Evolutionary conservation across 1,284 basidiomycete genomes (phyloP), one percentile per base, ranked within the genome.

Genomic region (Ceratobasidium sp.): DNA sequence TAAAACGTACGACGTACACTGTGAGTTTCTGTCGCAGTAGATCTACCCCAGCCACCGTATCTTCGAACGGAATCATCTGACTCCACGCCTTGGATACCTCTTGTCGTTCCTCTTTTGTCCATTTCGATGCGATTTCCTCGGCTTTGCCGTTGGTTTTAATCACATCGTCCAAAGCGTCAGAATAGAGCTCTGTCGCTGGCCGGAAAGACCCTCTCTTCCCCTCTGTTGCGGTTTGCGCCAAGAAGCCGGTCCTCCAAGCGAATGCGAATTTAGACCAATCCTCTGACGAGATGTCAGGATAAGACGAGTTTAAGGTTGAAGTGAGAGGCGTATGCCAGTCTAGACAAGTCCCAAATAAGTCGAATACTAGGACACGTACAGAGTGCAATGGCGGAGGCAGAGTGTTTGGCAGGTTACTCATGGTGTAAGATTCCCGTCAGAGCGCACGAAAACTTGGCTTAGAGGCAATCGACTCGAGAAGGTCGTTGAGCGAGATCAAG

Each of bases 271-370:
- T 4, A 20, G 48, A 23, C 75, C 57, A 80, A 38, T 76, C 69
- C 15, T 70, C 56, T 26, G 15, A 46, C 4, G 44, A 71, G 42
- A 56, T 73, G 54, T 71, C 15, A 50, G 57, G 46, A 71, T 62
- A 57, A 78, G 76, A 59, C 70, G 67, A 46, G 50, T 62, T 64
- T 10, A 80, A 67, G 20, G 71, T 64, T 44, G 76, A 42, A 42
- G 50, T 44, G 23, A 81, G 71, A 40, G 80, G 78, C 1, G 76
- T 79, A 48, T 82, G 78, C 81, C 83, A 84, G 69, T 84, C 81
- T 5, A 81, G 80, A 40, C 82, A 79, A 0, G 84, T 84, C 12
- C 84, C 84, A 48, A 84, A 83, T 12, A 82, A 79, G 78, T 83
- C 82, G 78, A 83, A 82, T 50, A 81, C 79, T 48, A 83, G 79